phyloP scores from a whole-genome alignment of 2,329 filamentous ascomycete species.

The Rutstroemia sp. region DNA sequence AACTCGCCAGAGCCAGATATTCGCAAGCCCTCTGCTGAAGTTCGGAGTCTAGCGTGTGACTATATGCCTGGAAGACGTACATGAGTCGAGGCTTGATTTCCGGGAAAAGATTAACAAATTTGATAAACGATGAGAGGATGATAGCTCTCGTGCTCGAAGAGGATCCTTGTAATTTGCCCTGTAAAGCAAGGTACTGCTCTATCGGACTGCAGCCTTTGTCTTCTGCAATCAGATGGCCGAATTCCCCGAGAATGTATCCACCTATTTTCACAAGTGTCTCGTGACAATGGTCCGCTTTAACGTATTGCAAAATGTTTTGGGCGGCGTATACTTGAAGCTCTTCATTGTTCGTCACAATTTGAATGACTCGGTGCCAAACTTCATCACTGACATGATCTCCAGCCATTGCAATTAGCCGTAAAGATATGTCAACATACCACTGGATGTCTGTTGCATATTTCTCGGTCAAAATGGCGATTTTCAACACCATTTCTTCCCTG shows the following conservation, averaged over 20 bases:
- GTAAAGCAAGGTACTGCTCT: conserved; percentile 90
- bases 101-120: conserved; percentile 96
- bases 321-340: conserved; percentile 95
- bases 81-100: conserved; percentile 96
- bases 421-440: conserved; percentile 98
- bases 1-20: conserved; percentile 76
- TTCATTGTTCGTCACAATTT: conserved; percentile 99
- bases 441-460: conserved; percentile 98
- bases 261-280: conserved; percentile 98
- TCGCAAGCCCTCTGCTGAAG: conserved; percentile 95
- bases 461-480: conserved; percentile 96
- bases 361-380: conserved; percentile 97
- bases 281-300: conserved; percentile 89
- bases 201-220: conserved; percentile 89
- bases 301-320: conserved; percentile 83
- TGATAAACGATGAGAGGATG: conserved; percentile 91
- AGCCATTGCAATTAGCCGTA: conserved; percentile 90
- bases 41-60: conserved; percentile 89
- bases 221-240: conserved; percentile 93
- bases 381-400: conserved; percentile 98
- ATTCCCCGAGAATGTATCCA: conserved; percentile 91
- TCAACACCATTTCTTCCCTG: conserved; percentile 97
- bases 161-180: conserved; percentile 81
- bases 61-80: conserved; percentile 85
- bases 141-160: conserved; percentile 88